Base-by-base conservation (phyloP, 31 red algal genomes). In the Endocladia muricata region DNA sequence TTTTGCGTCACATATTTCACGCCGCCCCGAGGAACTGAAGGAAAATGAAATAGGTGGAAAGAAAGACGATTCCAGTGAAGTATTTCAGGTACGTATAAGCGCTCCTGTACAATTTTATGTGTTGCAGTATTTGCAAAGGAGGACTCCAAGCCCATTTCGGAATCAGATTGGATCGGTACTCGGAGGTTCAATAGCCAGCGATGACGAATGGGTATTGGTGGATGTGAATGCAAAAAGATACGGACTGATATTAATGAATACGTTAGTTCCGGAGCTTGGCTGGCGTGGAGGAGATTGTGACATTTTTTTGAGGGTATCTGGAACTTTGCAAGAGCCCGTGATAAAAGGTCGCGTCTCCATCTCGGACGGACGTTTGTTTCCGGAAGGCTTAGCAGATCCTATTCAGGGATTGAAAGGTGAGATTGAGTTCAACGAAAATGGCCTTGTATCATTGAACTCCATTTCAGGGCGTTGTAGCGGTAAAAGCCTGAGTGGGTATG, bases 71-170 rank as follows among this genome's bases (percentile, higher is more conserved):
- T 47, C 0, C 22, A 55, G 67, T 41, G 80, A 84, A 34, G 26
- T 49, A n/a, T 38, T 78, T n/a, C 48, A 19, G 3, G 64, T 88
- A 7, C 74, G 39, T 26, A 61, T 79, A 51, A 88, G 84, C 39
- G 84, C 84, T 6, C 84, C 74, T 7, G 73, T 88, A 29, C 84
- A 74, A 7, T 72, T 79, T 21, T 88, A 88, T 40, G 6, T 88
- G 8, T 52, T 77, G 25, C 52, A 77, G 36, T 79, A 88, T 48
- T 23, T 88, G 8, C 62, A 73, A 52, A 59, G 55, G 4, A 44
- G 49, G 47, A 59, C 74, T 35, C 31, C 84, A 34, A 37, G 60
- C 15, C 19, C 64, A 13, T 64, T 78, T 41, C 73, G 84, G 74
- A 35, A 43, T 5, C 44, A 54, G 5, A 13, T 79, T 15, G 63